These are phyloP conservation scores for Tephrocybe rancida DNA, from an alignment of 768 basidiomycete species.

Conservation along the genomic window DNA sequence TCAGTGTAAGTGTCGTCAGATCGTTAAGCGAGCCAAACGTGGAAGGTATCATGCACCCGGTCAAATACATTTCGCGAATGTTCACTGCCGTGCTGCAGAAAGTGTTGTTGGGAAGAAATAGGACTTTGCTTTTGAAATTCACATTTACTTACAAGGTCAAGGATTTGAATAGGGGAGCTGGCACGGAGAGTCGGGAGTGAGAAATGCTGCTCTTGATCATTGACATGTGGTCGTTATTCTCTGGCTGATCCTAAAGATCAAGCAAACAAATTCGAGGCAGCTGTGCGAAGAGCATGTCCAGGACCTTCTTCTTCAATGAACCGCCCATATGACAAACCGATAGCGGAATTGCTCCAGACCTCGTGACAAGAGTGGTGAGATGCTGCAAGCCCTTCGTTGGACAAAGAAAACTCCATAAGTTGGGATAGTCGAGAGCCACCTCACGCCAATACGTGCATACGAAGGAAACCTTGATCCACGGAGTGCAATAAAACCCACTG, in stretches of 20 bases:
- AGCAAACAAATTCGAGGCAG: too few relatives aligned
- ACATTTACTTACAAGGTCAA: not conserved
- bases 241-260: not conserved
- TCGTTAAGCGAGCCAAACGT: not conserved
- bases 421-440: not conserved
- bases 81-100: not conserved
- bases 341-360: not conserved
- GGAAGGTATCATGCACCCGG: not conserved
- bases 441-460: not conserved
- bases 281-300: too few relatives aligned
- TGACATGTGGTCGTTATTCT: not conserved
- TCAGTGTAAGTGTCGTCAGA: not conserved
- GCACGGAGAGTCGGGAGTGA: not conserved
- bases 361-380: not conserved
- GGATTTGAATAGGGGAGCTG: not conserved
- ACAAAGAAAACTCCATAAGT: not conserved
- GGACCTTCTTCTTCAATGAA: too few relatives aligned
- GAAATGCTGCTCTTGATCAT: not conserved
- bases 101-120: not conserved
- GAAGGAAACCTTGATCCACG: not conserved
- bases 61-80: not conserved
- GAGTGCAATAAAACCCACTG: not conserved
- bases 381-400: not conserved
- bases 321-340: too few relatives aligned
- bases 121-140: too few relatives aligned